Evolutionary conservation across 306 rosid genomes (phyloP), one percentile per base, ranked within the genome.

Genomic region (Gynostemma pentaphyllum): DNA sequence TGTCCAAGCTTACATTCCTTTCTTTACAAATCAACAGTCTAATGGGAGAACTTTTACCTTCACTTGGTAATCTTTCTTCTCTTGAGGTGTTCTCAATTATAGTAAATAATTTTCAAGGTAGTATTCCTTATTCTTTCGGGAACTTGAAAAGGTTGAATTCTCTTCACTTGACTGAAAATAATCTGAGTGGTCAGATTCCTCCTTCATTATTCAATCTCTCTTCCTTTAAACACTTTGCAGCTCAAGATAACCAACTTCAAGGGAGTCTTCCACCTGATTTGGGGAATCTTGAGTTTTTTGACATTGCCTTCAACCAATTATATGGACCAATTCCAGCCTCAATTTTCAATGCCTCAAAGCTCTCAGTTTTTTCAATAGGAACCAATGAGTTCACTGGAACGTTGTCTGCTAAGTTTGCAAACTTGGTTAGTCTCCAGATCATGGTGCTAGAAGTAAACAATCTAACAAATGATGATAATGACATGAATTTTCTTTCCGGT

Each of bases 221-320:
- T 56, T 72, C 66, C 1, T 10, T 72, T 14, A 22, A 0, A 12
- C 0, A 0, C 9, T 7, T 77, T 14, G 29, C 54, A 1, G 44
- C 57, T 24, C 5, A 0, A 0, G 2, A 0, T 2, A 77, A 68
- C 42, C 29, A 59, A 59, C 54, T 77, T 22, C 2, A 63, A 18
- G 74, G 77, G 41, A 32, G 51, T 48, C 68, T 76, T 55, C 75
- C 79, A 2, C 46, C 19, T 1, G 32, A 59, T 54, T 44, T 65
- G 15, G 71, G 54, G 45, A 62, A 5, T 45, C 12, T 74, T 4
- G n/a, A 52, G 57, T 1, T 1, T 69, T n/a, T n/a, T 45, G 62
- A 44, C 65, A 9, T 49, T 7, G 0, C 0, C 50, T 70, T 21
- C 75, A 75, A 75, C 55, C 34, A 2, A 24, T 65, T 70, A 10